Base-by-base conservation (phyloP, 495 filamentous ascomycete genomes). In the Xylaria cubensis region DNA sequence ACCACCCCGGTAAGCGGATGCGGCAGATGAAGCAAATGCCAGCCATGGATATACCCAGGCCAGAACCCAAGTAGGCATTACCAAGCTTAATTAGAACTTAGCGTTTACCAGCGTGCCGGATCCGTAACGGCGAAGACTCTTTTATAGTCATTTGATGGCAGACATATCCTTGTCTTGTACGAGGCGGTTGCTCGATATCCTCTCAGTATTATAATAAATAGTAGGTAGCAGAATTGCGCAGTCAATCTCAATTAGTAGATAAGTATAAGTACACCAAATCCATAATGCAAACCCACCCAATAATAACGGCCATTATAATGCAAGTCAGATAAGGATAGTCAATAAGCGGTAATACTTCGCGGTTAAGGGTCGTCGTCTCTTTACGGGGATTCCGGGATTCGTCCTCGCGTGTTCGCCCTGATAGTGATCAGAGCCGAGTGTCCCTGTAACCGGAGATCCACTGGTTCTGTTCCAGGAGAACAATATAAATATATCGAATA, bases 21-120 rank as follows among this genome's bases (percentile, higher is more conserved):
- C 65, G 65, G 65, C 65, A 67, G 50, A 67, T 67, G 50, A 56
- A 56, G 6, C 26, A 56, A 56, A 3, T 21, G 53, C 26, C 26
- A 56, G 53, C 17, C 53, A 10, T 24, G 12, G 26, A 32, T 9
- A 56, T 42, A 13, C 26, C 26, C 26, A 29, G 26, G 26, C 2
- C 26, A 29, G 26, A 29, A 36, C 39, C 39, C 12, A 13, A 1
- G 39, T 7, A 24, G 6, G 4, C 13, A 56, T 12, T 56, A 32
- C 29, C 13, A 56, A 56, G 7, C 26, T 32, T 17, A 5, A 32
- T 13, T 1, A 56, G 0, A 29, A 13, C 17, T 4, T 56, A 56
- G 53, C 53, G 53, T 26, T 13, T 56, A 56, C 53, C 53, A 56
- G 0, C 29, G 3, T 56, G 4, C 29, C 53, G 24, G 26, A 32